Evolutionary conservation across 169 alveolate genomes (phyloP).

Genomic region (Cryptosporidium tyzzeri): DNA sequence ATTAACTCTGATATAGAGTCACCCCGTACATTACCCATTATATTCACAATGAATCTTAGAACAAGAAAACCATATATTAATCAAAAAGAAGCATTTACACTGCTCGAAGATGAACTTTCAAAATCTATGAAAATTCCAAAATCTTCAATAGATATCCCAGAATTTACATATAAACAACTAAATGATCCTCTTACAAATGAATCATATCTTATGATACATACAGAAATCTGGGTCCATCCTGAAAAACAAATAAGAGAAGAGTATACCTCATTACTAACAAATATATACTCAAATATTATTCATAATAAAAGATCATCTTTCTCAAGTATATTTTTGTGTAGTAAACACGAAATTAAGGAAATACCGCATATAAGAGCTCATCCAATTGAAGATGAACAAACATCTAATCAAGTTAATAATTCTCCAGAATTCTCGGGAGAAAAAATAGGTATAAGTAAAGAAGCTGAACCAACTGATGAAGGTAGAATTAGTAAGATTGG

Average conservation of each 20-base stretch:
- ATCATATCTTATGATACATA: constrained; percentile 1
- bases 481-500: constrained; percentile 69
- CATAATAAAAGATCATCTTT: constrained; percentile 43
- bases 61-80: constrained; percentile 42
- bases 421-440: not conserved
- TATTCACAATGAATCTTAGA: constrained; percentile 48
- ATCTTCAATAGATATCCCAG: constrained; percentile 50
- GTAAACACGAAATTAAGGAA: constrained; percentile 32
- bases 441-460: not conserved
- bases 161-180: constrained; percentile 53
- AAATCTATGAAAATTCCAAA: constrained; percentile 38
- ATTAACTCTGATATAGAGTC: not conserved
- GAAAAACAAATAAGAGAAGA: constrained; percentile 34
- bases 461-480: constrained; percentile 4
- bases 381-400: not conserved
- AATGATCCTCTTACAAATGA: constrained; percentile 39
- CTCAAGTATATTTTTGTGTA: constrained; percentile 48
- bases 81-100: constrained; percentile 40
- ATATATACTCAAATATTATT: constrained; percentile 52
- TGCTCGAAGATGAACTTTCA: constrained; percentile 52
- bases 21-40: constrained; percentile 14
- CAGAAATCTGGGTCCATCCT: constrained; percentile 70
- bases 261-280: constrained; percentile 20
- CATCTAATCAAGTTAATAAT: not conserved
- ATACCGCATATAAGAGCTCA: constrained; percentile 34